Base-by-base conservation (phyloP, 345 rosid species). In the Crucihimalaya himalaica region DNA sequence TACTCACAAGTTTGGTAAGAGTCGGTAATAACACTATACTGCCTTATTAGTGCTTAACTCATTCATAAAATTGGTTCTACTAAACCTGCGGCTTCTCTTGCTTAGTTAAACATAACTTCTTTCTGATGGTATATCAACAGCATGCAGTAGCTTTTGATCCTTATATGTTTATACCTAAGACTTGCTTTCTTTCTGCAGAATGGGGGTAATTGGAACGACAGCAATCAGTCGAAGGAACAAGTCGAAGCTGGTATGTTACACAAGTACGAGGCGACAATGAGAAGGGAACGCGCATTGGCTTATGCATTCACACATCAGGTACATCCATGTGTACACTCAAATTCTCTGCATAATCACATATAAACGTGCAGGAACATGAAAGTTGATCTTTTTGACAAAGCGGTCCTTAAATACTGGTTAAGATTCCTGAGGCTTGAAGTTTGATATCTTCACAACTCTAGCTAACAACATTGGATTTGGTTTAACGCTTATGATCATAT, bases 241-340 rank as follows among this genome's bases (percentile, higher is more conserved):
- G 56, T 87, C 1, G 97, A 95, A 81, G 83, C 91, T 0, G 85
- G 81, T 76, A 71, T 92, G 79, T 75, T 92, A 53, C 81, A 78
- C 85, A 92, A 83, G 85, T 81, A 83, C 32, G 98, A 92, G 80
- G 98, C 96, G 2, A 63, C 96, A 15, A 82, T 89, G 99, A 84
- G 93, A 84, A 89, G 97, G 78, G 99, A 95, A 81, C 82, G 91
- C 68, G 87, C 91, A n/a, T 66, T 89, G 81, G 98, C 97, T 50
- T 92, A 92, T 76, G 78, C 98, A 54, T 86, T 85, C 74, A 68
- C 99, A 67, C 98, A 89, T 82, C 97, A 95, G 98, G 99, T 95
- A 58, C 63, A 53, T 70, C 18, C 9, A 4, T 40, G 18, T 39
- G 5, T 60, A 35, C 28, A 71, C 39, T 19, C 29, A 69, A 8